These are phyloP conservation scores for Pascua sp. DNA, from an alignment of 1,284 basidiomycete species.

Conservation along the genomic window DNA sequence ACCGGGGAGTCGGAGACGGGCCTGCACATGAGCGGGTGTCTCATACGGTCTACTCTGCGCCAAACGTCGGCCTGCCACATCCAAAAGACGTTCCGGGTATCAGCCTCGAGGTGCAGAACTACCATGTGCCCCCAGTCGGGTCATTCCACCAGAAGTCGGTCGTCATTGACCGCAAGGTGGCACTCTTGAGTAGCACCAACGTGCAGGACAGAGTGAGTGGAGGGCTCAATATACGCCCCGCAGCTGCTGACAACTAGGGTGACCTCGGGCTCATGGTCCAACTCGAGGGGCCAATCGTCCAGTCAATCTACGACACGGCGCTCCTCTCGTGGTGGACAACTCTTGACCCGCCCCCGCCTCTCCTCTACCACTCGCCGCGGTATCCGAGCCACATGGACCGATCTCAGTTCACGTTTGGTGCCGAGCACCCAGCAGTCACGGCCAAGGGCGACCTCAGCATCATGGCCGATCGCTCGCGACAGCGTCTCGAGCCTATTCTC, in stretches of 20 bases:
- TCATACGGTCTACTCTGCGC: conserved; percentile 5
- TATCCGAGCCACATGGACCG: conserved; percentile 1
- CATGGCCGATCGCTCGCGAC: conserved; percentile 11
- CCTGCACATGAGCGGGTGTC: conserved; percentile 21
- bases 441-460: conserved; percentile 4
- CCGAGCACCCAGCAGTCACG: conserved; percentile 10
- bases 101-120: conserved; percentile 30
- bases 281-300: conserved; percentile 64
- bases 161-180: conserved; percentile 65
- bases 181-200: conserved; percentile 58
- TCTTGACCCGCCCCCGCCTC: conserved; percentile 60
- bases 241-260: not conserved
- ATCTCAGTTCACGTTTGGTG: conserved; percentile 20
- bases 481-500: conserved; percentile 9
- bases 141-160: conserved; percentile 69
- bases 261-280: conserved; percentile 65
- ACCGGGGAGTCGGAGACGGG: conserved; percentile 24
- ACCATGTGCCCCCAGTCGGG: conserved; percentile 37
- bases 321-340: conserved; percentile 61
- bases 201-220: conserved; percentile 53
- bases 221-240: too few relatives aligned
- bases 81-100: conserved; percentile 18
- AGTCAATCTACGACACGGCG: conserved; percentile 67
- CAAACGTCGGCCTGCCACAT: conserved; percentile 11
- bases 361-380: conserved; percentile 31